Base-by-base conservation (phyloP, 2,329 filamentous ascomycete genomes). In the Clonostachys chloroleuca region DNA sequence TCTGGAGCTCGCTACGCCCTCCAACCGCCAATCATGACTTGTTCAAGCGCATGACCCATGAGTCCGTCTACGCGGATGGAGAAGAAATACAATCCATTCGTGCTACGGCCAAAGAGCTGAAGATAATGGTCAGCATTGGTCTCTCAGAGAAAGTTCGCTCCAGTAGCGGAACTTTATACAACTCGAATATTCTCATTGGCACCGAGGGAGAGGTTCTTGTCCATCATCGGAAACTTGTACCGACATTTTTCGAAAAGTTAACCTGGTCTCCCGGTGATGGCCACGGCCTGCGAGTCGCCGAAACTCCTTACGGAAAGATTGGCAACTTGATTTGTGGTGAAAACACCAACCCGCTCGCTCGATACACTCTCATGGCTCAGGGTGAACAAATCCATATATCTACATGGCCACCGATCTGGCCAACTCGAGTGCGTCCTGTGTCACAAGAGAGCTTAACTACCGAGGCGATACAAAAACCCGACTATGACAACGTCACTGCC, bases 181-280 rank as follows among this genome's bases (percentile, higher is more conserved):
- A 80, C 52, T 70, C 74, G 0, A 77, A 77, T 24, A 13, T 80
- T 0, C 58, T 79, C 17, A 73, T 81, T 40, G 62, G 61, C 1
- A 50, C 55, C 3, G 49, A 66, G 5, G 77, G 77, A 1, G 54
- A 72, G 4, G 61, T 80, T 2, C 48, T 76, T 3, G 67, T 73
- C 0, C 76, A 80, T 47, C 75, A 80, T 48, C 64, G 77, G 2
- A 81, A 81, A 47, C 56, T 81, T 2, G 66, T 77, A 56, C 74
- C 77, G 0, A 81, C 77, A 0, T 81, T 79, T 55, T 80, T 73
- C 49, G 78, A 81, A 59, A 80, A 80, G 51, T 52, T 81, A 18
- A 75, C 70, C 0, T 81, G 77, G 77, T 63, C 64, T 1, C 68
- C 69, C 3, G 77, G 77, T 0, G 77, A 81, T 52, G 77, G 77